These are phyloP conservation scores for Agaricus blazei DNA, from an alignment of 768 basidiomycete species.

Conservation along the genomic window DNA sequence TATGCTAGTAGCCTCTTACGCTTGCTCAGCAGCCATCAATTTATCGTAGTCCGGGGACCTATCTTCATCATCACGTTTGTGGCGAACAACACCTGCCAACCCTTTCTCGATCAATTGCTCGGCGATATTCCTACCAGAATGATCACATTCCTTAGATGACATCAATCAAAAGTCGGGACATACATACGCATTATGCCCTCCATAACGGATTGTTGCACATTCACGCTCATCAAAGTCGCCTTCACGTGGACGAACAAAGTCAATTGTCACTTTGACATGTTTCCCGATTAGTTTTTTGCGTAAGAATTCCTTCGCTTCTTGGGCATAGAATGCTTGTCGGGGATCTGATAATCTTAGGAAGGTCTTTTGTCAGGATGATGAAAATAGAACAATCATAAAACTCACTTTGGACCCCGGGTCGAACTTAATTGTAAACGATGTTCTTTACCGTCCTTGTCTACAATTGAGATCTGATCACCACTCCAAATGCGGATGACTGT, in stretches of 20 bases:
- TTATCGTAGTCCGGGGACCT: conserved; percentile 96
- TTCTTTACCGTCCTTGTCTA: conserved; percentile 75
- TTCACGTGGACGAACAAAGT: conserved; percentile 87
- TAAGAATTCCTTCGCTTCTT: conserved; percentile 91
- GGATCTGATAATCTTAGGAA: conserved; percentile 68
- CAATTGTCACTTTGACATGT: conserved; percentile 73
- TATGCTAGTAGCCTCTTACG: conserved; percentile 41
- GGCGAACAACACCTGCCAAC: conserved; percentile 82
- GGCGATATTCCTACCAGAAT: conserved; percentile 67
- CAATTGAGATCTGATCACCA: conserved; percentile 83
- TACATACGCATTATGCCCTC: conserved; percentile 72
- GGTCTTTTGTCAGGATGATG: background rate
- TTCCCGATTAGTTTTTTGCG: conserved; percentile 92
- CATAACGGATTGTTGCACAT: conserved; percentile 84
- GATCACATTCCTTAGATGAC: background rate
- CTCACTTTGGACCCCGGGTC: conserved; percentile 76
- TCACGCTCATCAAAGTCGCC: conserved; percentile 94
- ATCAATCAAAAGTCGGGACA: background rate
- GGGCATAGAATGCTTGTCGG: conserved; percentile 81
- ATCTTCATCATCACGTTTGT: conserved; percentile 93
- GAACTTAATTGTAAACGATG: conserved; percentile 85
- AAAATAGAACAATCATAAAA: background rate
- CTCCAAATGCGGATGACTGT: conserved; percentile 87
- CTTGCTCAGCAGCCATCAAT: conserved; percentile 90
- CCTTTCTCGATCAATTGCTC: conserved; percentile 95